Evolutionary conservation across 345 rosid genomes (phyloP), one percentile per base, ranked within the genome.

Genomic region (Eutrema japonicum): DNA sequence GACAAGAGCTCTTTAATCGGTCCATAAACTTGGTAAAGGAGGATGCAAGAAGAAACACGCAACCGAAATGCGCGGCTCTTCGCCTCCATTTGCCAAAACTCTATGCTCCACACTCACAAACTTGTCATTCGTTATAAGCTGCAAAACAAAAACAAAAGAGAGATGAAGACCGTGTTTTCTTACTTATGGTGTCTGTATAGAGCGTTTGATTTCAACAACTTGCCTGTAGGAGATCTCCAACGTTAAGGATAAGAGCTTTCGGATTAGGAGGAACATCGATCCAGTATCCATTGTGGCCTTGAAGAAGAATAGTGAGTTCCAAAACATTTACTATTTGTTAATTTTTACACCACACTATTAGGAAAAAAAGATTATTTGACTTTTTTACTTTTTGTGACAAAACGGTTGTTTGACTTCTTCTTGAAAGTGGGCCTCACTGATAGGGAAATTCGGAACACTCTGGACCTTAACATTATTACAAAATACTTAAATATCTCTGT

Each of bases 221-320:
- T 30, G 32, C 87, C 81, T 85, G 88, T 2, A 85, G 68, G 64
- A 87, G 83, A 66, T 83, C 92, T 4, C 92, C 87, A 0, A 82
- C 32, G 74, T 83, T 85, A 63, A 85, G 45, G 2, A 85, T 82
- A 0, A 85, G 70, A 42, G 91, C 84, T 22, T 77, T 76, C 1
- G 85, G 87, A 41, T 41, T 35, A 0, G 81, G 78, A 37, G 83
- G 81, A 11, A 87, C 79, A 71, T 87, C 83, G 29, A 85, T 4
- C 86, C 86, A 85, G 8, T n/a, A 72, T n/a, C 74, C 58, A 26
- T 77, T 62, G n/a, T 79, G 81, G 58, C 85, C 85, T 59, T 87
- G 89, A 14, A 85, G 73, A 64, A 87, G 88, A 40, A 87, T 78
- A 0, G 88, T 78, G 53, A 87, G 66, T n/a, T n/a, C n/a, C n/a